Conservation (phyloP, 768 basidiomycete species). For the Auricularia sp. region DNA sequence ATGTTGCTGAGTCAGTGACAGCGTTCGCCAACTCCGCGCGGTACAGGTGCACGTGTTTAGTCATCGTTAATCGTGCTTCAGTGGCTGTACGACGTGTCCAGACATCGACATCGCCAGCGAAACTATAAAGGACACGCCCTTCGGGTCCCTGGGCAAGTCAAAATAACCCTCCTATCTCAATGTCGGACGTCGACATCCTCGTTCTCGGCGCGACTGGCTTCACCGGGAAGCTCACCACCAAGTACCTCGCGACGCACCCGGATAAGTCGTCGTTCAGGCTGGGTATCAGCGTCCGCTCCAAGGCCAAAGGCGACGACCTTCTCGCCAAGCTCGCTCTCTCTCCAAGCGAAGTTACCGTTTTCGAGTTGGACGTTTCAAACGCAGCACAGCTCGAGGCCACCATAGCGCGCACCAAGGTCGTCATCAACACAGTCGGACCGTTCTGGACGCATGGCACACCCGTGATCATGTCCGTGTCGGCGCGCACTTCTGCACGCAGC, state of each 20-base stretch:
- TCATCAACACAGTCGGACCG: conserved; percentile 72
- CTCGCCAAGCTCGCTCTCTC: conserved; percentile 37
- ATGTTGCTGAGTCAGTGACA: no score
- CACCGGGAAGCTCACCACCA: conserved; percentile 57
- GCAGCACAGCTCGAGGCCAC: conserved; percentile 41
- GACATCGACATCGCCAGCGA: no score
- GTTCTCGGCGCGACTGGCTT: conserved; percentile 69
- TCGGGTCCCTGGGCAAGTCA: no score
- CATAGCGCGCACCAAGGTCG: conserved; percentile 49
- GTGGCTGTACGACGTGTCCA: no score
- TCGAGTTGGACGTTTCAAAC: conserved; percentile 52
- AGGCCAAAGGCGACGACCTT: conserved; percentile 45
- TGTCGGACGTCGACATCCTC: conserved; percentile 37
- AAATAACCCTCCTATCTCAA: not conserved
- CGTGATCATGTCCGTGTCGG: conserved; percentile 46
- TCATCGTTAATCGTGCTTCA: no score
- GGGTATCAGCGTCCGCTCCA: conserved; percentile 59
- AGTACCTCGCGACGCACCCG: conserved; percentile 57
- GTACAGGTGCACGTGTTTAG: no score
- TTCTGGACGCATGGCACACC: conserved; percentile 63
- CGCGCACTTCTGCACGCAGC: not conserved
- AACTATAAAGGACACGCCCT: no score
- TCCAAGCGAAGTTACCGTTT: conserved; percentile 27
- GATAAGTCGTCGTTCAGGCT: conserved; percentile 51
- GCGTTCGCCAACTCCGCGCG: no score